Evolutionary conservation across 108 stramenopile species (phyloP), one percentile per base, ranked within the genome.

Genomic region (Cyclotella choctawhatcheeana): DNA sequence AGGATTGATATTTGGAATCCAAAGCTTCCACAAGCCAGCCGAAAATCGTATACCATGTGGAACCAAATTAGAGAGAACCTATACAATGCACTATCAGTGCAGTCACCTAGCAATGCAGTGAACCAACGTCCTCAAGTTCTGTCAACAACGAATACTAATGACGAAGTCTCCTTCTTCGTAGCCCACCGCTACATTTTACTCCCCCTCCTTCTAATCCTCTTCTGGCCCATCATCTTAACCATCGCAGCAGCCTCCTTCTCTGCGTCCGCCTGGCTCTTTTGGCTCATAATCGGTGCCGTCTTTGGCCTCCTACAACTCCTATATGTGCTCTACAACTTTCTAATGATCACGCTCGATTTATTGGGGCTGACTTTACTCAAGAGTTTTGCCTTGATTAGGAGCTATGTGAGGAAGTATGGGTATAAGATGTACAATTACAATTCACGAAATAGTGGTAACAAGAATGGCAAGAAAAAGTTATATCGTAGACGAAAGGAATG

Each of bases 251-350:
- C 88, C 13, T 72, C 89, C 0, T 69, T 86, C 0, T 82, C 89
- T 2, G 89, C 89, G 0, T 89, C 85, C 0, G 86, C 89, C 14
- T 96, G 94, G 94, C 77, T 89, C 20, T 91, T 96, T 66, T 96
- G 94, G 94, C 67, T 96, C 7, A 30, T 84, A 17, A 84, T 89
- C 13, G 87, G 88, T 0, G 69, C 90, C 0, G 37, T 82, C 0
- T 67, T 92, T 43, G 92, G 92, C 10, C 44, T 90, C 0, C 22
- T 96, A 2, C 94, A 96, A 61, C 30, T 91, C 5, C 18, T 80
- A 14, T 96, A 88, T 71, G 94, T 90, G 4, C 37, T 85, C 0
- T 93, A 93, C 68, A 90, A 91, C 68, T 96, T 96, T 71, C 32
- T 84, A 53, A 89, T 96, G 89, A 96, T 96, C 51, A 61, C 83